Base-by-base conservation (phyloP, 2,329 filamentous ascomycete genomes). In the Xylariaceae sp. region DNA sequence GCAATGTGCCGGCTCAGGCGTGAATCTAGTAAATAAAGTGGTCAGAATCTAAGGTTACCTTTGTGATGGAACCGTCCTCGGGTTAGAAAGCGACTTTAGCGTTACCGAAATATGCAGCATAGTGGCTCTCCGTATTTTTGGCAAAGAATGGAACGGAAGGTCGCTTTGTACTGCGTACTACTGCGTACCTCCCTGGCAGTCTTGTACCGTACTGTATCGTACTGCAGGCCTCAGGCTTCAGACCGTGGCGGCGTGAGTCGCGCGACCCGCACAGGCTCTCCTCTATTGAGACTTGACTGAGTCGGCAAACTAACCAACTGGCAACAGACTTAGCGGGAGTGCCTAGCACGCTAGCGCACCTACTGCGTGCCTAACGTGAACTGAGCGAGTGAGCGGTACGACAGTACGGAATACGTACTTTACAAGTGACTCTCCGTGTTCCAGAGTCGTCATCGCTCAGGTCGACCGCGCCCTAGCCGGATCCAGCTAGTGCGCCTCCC, bases 31-130 rank as follows among this genome's bases (percentile, higher is more conserved):
- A 66, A 30, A 30, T 30, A 30, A 30, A 62, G 58, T 65, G 64
- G 58, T 53, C 50, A 54, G 7, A n/a, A n/a, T 13, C 15, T 34
- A 68, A 68, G 67, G 69, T 65, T 71, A 68, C 68, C 70, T 66
- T 67, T 67, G 66, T 64, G 65, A 71, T 68, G 70, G 69, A 70
- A 71, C 69, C 66, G 67, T 64, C 64, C 65, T 63, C 65, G 65
- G 66, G 64, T 66, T 64, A 61, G 63, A 68, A 68, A 23, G 62
- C 66, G 63, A 68, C 63, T 64, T 60, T 67, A 69, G 67, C 63
- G 65, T 68, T 69, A 67, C 69, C 67, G 67, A 67, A 66, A 67
- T 59, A 63, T 63, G 61, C 59, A 63, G 63, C 61, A 58, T 61
- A 45, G 63, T 63, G 65, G 65, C 61, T 61, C 61, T 58, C 58